Evolutionary conservation across 202 grass and related monocot genomes (phyloP).

Genomic region (Sporobolus alterniflorus): DNA sequence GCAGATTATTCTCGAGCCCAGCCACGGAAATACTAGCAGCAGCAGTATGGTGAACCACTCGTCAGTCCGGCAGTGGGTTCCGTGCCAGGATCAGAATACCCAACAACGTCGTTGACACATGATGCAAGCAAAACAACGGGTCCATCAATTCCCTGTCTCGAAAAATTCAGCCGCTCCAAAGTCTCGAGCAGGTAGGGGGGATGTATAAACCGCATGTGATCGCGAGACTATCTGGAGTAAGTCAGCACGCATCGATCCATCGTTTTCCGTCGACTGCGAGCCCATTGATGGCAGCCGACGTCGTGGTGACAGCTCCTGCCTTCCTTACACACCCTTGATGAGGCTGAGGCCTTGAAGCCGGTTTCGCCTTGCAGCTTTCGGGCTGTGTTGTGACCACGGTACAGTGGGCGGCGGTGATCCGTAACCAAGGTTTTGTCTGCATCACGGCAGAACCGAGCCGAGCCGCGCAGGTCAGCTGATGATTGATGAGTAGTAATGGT

Average conservation of each 20-base stretch:
- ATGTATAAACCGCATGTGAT: neutral
- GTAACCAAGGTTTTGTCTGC: neutral
- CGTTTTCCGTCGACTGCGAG: slow-evolving; percentile 34
- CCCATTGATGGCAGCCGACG: slow-evolving; percentile 14
- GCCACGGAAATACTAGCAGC: neutral
- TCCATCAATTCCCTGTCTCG: neutral
- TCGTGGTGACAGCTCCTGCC: neutral
- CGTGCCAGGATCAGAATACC: neutral
- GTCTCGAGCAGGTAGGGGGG: slow-evolving; percentile 9
- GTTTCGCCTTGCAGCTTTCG: neutral
- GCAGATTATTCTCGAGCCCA: neutral
- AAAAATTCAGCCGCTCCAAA: slow-evolving; percentile 22
- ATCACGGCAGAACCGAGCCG: too few species aligned
- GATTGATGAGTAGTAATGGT: too few species aligned
- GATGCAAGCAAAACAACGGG: neutral
- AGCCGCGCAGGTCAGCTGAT: neutral
- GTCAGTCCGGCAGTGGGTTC: neutral
- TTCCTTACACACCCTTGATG: neutral
- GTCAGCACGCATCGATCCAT: neutral
- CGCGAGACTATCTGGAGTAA: neutral
- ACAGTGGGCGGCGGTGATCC: neutral
- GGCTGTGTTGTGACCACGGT: neutral
- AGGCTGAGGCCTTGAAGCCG: neutral
- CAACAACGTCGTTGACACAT: slow-evolving; percentile 8
- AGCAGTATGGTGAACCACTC: neutral